Percentiles rank a stretch among this genome's conserved stretches.
phyloP scores from a whole-genome alignment of 768 basidiomycete species.

The Suillus luteus region DNA sequence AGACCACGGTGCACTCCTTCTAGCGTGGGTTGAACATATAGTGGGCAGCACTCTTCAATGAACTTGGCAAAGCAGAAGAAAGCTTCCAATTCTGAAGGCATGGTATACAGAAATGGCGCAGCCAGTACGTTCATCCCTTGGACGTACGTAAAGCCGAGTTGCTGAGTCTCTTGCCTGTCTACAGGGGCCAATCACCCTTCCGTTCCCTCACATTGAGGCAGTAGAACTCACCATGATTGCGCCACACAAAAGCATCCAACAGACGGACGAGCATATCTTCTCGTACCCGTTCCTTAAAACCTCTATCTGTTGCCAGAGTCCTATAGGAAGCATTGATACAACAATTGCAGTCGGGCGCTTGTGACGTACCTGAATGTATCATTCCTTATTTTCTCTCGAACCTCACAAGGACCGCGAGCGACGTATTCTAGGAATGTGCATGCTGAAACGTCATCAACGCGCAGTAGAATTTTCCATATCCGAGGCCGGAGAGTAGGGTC shows the following conservation, averaged over 20 bases:
- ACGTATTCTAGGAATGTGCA: constrained; percentile 79
- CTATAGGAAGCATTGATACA: constrained; percentile 38
- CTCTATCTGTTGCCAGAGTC: constrained; percentile 93
- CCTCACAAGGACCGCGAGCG: constrained; percentile 80
- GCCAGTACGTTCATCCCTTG: constrained; percentile 99
- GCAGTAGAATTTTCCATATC: constrained; percentile 93
- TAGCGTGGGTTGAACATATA: constrained; percentile 96
- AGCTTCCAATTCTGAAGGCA: constrained; percentile 98
- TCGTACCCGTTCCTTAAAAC: constrained; percentile 96
- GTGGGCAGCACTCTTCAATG: constrained; percentile 90
- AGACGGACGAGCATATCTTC: constrained; percentile 96
- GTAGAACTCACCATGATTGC: constrained; percentile 68
- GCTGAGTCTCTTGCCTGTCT: constrained; percentile 80
- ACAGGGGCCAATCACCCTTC: constrained; percentile 5
- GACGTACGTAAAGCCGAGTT: constrained; percentile 91
- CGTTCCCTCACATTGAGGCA: background rate
- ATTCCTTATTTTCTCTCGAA: constrained; percentile 91
- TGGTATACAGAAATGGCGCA: constrained; percentile 95
- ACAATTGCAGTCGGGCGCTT: background rate
- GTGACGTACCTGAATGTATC: constrained; percentile 84
- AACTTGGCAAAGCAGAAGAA: constrained; percentile 97
- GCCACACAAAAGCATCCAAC: constrained; percentile 98
- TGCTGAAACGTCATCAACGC: constrained; percentile 76
- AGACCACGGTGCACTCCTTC: constrained; percentile 95
- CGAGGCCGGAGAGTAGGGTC: constrained; percentile 84